These are phyloP conservation scores for Fusarium cicatricum DNA, from an alignment of 2,329 filamentous ascomycete genomes.

Conservation along the genomic window DNA sequence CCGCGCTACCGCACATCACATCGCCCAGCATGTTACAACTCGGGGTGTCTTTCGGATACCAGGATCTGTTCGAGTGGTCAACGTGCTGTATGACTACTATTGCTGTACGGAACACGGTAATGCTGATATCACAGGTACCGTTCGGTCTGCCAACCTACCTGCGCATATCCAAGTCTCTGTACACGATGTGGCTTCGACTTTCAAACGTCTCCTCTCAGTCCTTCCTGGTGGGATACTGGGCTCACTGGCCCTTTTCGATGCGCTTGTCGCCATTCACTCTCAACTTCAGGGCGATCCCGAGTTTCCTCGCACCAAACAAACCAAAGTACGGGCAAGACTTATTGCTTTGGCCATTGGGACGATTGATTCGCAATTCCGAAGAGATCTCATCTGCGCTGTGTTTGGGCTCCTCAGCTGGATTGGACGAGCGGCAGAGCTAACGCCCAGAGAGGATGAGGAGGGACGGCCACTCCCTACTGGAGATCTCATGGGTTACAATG, in stretches of 20 bases:
- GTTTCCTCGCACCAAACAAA: slow-evolving; percentile 60
- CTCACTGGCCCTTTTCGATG: slow-evolving; percentile 67
- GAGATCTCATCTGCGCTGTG: slow-evolving; percentile 72
- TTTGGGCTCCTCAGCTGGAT: slow-evolving; percentile 71
- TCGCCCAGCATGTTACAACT: slow-evolving; percentile 64
- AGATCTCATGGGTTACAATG: slow-evolving; percentile 70
- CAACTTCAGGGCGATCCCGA: slow-evolving; percentile 63
- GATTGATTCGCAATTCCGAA: slow-evolving; percentile 65
- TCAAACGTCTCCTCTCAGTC: slow-evolving; percentile 70
- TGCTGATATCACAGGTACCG: slow-evolving; percentile 63
- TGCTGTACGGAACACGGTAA: slow-evolving; percentile 57
- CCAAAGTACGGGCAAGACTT: slow-evolving; percentile 67
- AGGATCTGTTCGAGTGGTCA: slow-evolving; percentile 65
- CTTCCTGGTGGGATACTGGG: slow-evolving; percentile 73
- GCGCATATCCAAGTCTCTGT: slow-evolving; percentile 65
- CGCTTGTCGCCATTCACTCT: slow-evolving; percentile 67
- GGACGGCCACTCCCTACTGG: slow-evolving; percentile 62
- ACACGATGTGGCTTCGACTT: slow-evolving; percentile 72
- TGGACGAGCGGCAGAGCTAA: slow-evolving; percentile 63
- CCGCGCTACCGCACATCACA: slow-evolving; percentile 70
- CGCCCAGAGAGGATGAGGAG: slow-evolving; percentile 59
- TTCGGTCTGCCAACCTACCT: slow-evolving; percentile 66
- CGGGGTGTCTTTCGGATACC: slow-evolving; percentile 71
- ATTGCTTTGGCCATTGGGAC: slow-evolving; percentile 70
- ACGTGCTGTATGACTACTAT: slow-evolving; percentile 70